Percentiles rank a stretch among this genome's conserved stretches.
These are phyloP conservation scores for Psilocybe azurescens DNA, from an alignment of 768 basidiomycete species.

Conservation along the genomic window DNA sequence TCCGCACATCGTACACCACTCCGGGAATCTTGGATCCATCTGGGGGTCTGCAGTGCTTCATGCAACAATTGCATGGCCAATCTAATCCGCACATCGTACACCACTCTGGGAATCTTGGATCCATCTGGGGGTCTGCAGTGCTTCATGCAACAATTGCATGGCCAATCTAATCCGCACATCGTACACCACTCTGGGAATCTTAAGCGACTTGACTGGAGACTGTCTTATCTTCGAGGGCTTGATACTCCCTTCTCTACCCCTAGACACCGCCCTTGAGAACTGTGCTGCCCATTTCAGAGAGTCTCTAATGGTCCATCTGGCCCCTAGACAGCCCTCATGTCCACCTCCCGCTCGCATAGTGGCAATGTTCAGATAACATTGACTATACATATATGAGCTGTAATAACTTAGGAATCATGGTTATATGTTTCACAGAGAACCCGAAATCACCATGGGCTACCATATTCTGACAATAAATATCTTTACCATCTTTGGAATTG, in stretches of 20 bases:
- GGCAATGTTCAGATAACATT: constrained; percentile 20
- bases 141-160: constrained; percentile 10
- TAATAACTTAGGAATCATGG: too few relatives aligned
- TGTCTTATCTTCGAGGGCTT: constrained; percentile 12
- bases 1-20: constrained; percentile 15
- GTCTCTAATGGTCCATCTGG: constrained; percentile 15
- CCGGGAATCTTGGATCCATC: constrained; percentile 17
- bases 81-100: constrained; percentile 15
- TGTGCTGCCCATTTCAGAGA: constrained; percentile 15
- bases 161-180: constrained; percentile 15
- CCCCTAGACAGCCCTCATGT: constrained; percentile 14
- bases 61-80: constrained; percentile 12
- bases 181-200: constrained; percentile 6
- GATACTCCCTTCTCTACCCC: background rate
- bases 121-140: constrained; percentile 3
- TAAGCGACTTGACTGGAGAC: constrained; percentile 15
- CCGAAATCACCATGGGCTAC: too few relatives aligned
- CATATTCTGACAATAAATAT: too few relatives aligned
- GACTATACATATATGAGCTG: constrained; percentile 20
- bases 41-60: background rate
- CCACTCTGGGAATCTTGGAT: constrained; percentile 8
- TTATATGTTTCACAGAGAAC: too few relatives aligned
- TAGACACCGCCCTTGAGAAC: constrained; percentile 10
- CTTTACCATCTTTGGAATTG: too few relatives aligned
- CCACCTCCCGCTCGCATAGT: constrained; percentile 20